Base-by-base conservation (phyloP, 495 filamentous ascomycete species). In the Penicillium turbatum region DNA sequence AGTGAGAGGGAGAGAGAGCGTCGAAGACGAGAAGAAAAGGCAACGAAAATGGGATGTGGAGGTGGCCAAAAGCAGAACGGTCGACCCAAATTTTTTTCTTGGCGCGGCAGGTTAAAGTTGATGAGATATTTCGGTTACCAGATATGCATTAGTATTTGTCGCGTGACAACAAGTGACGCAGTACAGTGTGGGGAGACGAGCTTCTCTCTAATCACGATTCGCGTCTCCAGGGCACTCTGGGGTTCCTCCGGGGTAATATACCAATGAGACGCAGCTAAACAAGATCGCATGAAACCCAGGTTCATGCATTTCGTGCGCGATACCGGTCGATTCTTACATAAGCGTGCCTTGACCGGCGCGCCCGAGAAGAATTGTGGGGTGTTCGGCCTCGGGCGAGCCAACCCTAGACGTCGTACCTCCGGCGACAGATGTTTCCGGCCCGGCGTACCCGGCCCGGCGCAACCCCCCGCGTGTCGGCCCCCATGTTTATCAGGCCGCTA, bases 1-100 rank as follows among this genome's bases (percentile, higher is more conserved):
- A 37, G 26, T 35, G 40, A 48, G 4, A 49, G 48, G 37, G 26
- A 34, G 19, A 10, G 46, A 13, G 27, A 44, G 37, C 27, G 47
- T 32, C 31, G n/a, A 15, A 51, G 51, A 42, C 44, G 47, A 56
- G 50, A 35, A 35, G 39, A 50, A 52, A 62, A 55, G n/a, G 26
- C 16, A 19, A 27, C 24, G 30, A 35, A 55, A 34, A 26, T 42
- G 39, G 24, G 37, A 42, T 48, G 53, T 57, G 57, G 53, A 60
- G 53, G 41, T 55, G 52, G 41, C 55, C 53, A 54, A 43, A 50
- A 51, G 44, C 35, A 49, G 54, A 47, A 42, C 40, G 51, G 61
- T 27, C 19, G 56, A 51, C 52, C 62, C 62, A 65, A 51, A 48
- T 36, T 58, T 62, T 63, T 56, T 51, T 50, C 62, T 64, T 56